Evolutionary conservation across 2,329 filamentous ascomycete species (phyloP).

Genomic region (Stachybotrys elegans): DNA sequence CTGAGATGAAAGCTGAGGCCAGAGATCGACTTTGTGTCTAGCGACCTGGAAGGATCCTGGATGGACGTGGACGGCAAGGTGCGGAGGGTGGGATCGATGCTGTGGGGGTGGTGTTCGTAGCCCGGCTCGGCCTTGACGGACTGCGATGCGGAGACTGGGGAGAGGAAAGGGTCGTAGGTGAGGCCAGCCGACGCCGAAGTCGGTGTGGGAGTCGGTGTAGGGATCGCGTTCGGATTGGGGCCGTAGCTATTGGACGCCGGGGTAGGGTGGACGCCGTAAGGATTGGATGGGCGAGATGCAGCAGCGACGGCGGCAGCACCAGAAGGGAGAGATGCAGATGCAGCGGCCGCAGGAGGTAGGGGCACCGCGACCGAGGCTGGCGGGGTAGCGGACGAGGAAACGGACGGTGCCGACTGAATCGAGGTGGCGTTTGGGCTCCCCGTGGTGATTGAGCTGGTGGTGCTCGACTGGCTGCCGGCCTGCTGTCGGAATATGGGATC

Average conservation of each 20-base stretch:
- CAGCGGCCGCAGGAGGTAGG: conserved; percentile 16
- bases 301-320: conserved; percentile 14
- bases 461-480: conserved; percentile 66
- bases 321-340: conserved; percentile 19
- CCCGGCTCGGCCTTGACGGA: conserved; percentile 30
- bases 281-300: conserved; percentile 26
- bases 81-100: conserved; percentile 65
- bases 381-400: conserved; percentile 27
- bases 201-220: conserved; percentile 25
- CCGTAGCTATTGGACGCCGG: conserved; percentile 39
- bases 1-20: conserved; percentile 37
- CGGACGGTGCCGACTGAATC: conserved; percentile 24
- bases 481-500: conserved; percentile 80
- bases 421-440: neutral
- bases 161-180: conserved; percentile 28
- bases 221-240: conserved; percentile 21
- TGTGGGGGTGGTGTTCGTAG: conserved; percentile 52
- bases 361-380: conserved; percentile 19
- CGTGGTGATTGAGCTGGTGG: conserved; percentile 31
- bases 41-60: conserved; percentile 17
- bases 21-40: conserved; percentile 21
- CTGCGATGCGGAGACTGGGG: conserved; percentile 21
- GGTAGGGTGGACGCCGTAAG: conserved; percentile 41
- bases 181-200: conserved; percentile 19
- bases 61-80: conserved; percentile 21